These are phyloP conservation scores for Botryosphaeria agaves DNA, from an alignment of 2,329 filamentous ascomycete genomes.

Conservation along the genomic window DNA sequence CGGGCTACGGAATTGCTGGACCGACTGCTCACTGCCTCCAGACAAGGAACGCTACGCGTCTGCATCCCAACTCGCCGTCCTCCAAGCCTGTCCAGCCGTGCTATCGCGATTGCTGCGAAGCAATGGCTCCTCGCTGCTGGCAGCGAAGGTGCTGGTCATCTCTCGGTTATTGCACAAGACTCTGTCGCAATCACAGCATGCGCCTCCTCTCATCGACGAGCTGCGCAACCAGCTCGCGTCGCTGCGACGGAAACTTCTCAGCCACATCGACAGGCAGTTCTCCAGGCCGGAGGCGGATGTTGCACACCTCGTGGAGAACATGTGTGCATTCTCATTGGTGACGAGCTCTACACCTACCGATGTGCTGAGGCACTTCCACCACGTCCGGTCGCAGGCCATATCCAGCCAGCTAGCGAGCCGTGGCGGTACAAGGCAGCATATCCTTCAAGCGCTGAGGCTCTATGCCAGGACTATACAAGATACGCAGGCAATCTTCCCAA, in stretches of 20 bases:
- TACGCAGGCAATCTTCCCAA: conserved; percentile 59
- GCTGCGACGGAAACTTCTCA: conserved; percentile 46
- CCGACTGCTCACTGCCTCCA: no score
- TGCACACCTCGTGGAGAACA: conserved; percentile 44
- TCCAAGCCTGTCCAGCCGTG: conserved; percentile 36
- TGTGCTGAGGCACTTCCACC: conserved; percentile 61
- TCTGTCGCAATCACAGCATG: conserved; percentile 35
- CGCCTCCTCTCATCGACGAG: conserved; percentile 39
- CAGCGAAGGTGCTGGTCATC: conserved; percentile 52
- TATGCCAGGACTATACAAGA: conserved; percentile 64
- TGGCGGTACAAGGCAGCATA: conserved; percentile 30
- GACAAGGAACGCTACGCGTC: conserved; percentile 27
- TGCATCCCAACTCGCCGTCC: conserved; percentile 38
- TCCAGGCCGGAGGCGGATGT: conserved; percentile 17
- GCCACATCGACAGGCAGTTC: conserved; percentile 40
- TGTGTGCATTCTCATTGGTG: conserved; percentile 68
- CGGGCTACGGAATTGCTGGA: neutral
- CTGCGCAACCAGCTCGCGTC: conserved; percentile 45
- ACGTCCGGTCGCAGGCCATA: conserved; percentile 54
- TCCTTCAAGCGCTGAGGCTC: conserved; percentile 50
- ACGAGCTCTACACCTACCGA: conserved; percentile 68
- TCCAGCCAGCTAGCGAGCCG: conserved; percentile 39
- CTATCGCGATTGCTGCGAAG: conserved; percentile 35
- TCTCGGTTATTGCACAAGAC: conserved; percentile 60
- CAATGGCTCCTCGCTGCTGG: conserved; percentile 32